Conservation (phyloP, 2,329 filamentous ascomycete species). For the Aspergillus clavatus region DNA sequence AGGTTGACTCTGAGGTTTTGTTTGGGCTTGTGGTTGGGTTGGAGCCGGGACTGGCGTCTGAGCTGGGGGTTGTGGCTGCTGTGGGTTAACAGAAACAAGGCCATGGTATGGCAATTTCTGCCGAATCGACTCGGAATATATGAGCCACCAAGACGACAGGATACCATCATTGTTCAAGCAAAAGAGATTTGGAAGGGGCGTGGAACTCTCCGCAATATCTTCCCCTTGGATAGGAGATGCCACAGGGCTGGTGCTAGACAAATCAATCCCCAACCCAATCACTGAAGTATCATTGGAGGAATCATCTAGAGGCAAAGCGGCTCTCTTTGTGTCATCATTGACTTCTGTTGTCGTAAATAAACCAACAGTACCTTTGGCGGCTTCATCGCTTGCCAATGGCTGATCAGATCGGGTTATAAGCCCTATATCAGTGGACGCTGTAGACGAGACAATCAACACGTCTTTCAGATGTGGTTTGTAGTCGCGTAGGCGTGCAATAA, state of each 20-base stretch:
- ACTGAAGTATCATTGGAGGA: constrained; percentile 65
- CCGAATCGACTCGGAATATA: constrained; percentile 82
- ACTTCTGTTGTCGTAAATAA: constrained; percentile 58
- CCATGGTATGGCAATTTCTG: constrained; percentile 69
- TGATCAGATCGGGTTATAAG: constrained; percentile 69
- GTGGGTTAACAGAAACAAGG: constrained; percentile 45
- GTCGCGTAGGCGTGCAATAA: constrained; percentile 68
- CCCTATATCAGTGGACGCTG: constrained; percentile 72
- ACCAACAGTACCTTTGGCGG: constrained; percentile 56
- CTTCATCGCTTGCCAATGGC: constrained; percentile 58
- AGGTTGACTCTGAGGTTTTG: constrained; percentile 17
- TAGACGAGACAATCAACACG: constrained; percentile 75
- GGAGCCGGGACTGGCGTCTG: too few species aligned
- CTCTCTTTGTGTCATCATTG: constrained; percentile 70
- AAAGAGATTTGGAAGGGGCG: constrained; percentile 77
- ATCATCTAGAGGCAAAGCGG: constrained; percentile 67
- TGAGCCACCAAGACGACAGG: constrained; percentile 81
- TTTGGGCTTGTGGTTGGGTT: constrained; percentile 14
- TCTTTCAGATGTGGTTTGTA: constrained; percentile 79
- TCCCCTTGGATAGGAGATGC: constrained; percentile 71
- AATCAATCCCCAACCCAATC: constrained; percentile 74
- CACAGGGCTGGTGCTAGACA: constrained; percentile 77
- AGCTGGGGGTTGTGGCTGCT: constrained; percentile 26
- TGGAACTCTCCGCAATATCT: constrained; percentile 72
- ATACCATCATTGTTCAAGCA: constrained; percentile 85